phyloP scores from a whole-genome alignment of 306 rosid genomes.

The Rubus idaeus region DNA sequence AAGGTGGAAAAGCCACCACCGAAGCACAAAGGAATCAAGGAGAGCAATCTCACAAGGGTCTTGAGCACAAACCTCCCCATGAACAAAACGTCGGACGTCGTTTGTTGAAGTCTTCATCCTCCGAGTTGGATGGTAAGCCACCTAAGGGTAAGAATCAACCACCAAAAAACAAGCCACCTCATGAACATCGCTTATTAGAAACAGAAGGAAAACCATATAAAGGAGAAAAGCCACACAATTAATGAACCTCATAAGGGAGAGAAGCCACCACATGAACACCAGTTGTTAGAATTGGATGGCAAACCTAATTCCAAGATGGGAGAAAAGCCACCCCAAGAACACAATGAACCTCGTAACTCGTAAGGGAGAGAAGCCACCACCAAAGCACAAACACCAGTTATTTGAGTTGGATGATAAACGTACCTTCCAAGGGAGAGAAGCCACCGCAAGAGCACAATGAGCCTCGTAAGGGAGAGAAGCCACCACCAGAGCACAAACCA shows the following conservation, averaged over 20 bases:
- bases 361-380: slow-evolving; percentile 11
- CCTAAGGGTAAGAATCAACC: neutral
- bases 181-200: too few relatives aligned
- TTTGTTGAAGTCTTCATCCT: neutral
- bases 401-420: too few relatives aligned
- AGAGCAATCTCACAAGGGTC: too few relatives aligned
- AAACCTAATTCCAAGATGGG: too few relatives aligned
- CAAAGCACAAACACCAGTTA: neutral
- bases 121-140: neutral
- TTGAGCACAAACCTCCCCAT: neutral
- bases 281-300: too few relatives aligned
- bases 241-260: neutral
- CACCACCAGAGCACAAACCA: too few relatives aligned
- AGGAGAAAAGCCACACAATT: slow-evolving; percentile 2
- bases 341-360: neutral
- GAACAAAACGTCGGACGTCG: neutral
- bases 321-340: too few relatives aligned
- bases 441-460: too few relatives aligned
- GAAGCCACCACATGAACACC: neutral
- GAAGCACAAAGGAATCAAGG: too few relatives aligned
- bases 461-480: too few relatives aligned
- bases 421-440: too few relatives aligned
- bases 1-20: neutral
- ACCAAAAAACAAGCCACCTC: neutral
- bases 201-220: neutral